Evolutionary conservation across 768 basidiomycete genomes (phyloP).

Genomic region (Tricholoma sp.): DNA sequence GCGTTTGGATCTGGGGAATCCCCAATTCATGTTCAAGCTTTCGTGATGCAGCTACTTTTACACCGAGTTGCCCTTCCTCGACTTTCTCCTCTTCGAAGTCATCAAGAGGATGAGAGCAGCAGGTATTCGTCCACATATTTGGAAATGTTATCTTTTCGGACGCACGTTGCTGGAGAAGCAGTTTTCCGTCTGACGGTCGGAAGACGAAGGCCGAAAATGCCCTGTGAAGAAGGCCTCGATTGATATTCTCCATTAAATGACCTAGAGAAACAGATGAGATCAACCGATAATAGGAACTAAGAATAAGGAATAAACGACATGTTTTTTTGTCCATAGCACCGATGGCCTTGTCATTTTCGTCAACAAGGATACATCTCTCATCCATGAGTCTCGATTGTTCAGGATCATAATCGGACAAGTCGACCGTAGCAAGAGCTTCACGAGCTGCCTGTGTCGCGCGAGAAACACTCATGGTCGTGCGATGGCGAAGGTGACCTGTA

Average conservation of each 20-base stretch:
- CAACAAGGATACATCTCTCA: constrained; percentile 89
- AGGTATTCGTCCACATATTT: constrained; percentile 99
- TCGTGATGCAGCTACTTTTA: constrained; percentile 84
- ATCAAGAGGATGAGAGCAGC: constrained; percentile 94
- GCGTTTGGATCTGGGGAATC: constrained; percentile 73
- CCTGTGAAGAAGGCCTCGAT: constrained; percentile 89
- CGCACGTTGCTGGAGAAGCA: constrained; percentile 92
- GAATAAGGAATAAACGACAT: constrained; percentile 47
- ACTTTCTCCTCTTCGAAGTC: constrained; percentile 85
- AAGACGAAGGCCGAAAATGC: constrained; percentile 98
- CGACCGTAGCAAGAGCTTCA: constrained; percentile 65
- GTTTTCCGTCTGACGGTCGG: constrained; percentile 87
- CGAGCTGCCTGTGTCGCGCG: constrained; percentile 59
- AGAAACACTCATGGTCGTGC: constrained; percentile 23
- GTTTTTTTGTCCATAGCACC: constrained; percentile 95
- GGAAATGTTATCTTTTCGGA: constrained; percentile 99
- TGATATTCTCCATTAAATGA: constrained; percentile 97
- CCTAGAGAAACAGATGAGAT: constrained; percentile 39
- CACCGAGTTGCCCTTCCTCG: constrained; percentile 75
- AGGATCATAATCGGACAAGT: constrained; percentile 80
- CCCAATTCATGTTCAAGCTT: constrained; percentile 97
- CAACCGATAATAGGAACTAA: constrained; percentile 1
- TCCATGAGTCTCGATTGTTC: constrained; percentile 96
- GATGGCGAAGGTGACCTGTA: neutral
- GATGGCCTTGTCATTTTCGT: constrained; percentile 78